Evolutionary conservation across 805 yeast genomes (phyloP).

Genomic region (Yarrowia sp.): DNA sequence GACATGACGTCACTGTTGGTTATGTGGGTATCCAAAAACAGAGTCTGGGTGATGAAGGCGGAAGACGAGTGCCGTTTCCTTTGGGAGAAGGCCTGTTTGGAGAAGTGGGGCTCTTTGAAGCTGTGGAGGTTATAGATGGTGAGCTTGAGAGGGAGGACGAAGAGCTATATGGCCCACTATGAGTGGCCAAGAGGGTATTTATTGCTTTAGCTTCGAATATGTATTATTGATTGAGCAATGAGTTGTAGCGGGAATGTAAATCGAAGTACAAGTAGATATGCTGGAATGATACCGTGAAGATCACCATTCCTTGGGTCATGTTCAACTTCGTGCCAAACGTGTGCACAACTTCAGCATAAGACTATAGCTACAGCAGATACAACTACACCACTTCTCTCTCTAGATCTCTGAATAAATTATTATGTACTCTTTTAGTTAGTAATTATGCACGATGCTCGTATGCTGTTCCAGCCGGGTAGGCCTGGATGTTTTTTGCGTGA

Average conservation of each 20-base stretch:
- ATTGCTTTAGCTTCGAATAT: constrained; percentile 1
- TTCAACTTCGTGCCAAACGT: too few relatives aligned
- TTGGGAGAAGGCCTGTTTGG: constrained; percentile 2
- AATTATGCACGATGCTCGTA: constrained; percentile 18
- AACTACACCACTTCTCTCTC: too few relatives aligned
- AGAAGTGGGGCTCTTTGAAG: not conserved
- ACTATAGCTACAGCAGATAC: too few relatives aligned
- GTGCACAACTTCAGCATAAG: too few relatives aligned
- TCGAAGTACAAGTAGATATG: too few relatives aligned
- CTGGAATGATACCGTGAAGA: too few relatives aligned
- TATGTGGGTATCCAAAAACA: constrained; percentile 9
- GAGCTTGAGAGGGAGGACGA: constrained; percentile 1
- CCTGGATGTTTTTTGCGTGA: not conserved
- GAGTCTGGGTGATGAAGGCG: not conserved
- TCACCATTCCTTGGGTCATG: too few relatives aligned
- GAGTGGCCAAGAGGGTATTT: not conserved
- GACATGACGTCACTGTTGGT: constrained; percentile 2
- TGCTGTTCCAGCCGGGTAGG: not conserved
- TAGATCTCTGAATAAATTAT: constrained; percentile 16
- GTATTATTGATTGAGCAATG: not conserved
- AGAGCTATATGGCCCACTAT: not conserved
- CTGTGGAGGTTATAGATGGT: not conserved
- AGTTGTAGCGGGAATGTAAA: too few relatives aligned
- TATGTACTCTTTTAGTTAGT: constrained; percentile 18
- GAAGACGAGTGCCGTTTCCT: not conserved